Conservation (phyloP, 352 stramenopile species). For the Pythium sp. region DNA sequence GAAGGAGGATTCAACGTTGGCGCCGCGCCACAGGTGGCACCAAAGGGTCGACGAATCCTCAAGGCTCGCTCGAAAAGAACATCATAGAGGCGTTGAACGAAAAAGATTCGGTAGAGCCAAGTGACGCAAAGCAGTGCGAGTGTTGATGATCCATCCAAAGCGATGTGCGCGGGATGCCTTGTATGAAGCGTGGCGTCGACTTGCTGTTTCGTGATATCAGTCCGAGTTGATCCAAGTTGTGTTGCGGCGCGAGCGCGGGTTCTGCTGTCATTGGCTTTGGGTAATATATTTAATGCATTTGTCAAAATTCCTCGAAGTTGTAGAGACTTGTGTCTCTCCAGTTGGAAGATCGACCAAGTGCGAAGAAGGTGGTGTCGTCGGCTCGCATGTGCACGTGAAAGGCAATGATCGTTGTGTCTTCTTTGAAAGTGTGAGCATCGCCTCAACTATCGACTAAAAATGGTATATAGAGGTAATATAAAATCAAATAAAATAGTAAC, state of each 20-base stretch:
- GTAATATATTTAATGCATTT: slow-evolving; percentile 29
- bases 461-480: not conserved
- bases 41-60: slow-evolving; percentile 59
- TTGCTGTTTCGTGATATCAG: slow-evolving; percentile 14
- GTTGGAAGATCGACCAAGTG: not conserved
- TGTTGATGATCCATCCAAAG: not conserved
- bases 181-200: not conserved
- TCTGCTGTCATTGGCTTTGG: slow-evolving; percentile 11
- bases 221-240: slow-evolving; percentile 3
- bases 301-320: not conserved
- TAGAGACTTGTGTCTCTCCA: not conserved
- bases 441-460: not conserved
- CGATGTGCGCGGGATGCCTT: not conserved
- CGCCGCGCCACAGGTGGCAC: slow-evolving; percentile 35
- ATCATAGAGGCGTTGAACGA: slow-evolving; percentile 17
- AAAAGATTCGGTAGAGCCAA: slow-evolving; percentile 1
- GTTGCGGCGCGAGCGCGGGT: not conserved
- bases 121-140: not conserved
- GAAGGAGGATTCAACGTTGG: slow-evolving; percentile 74
- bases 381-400: not conserved
- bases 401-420: not conserved
- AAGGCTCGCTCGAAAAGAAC: slow-evolving; percentile 33
- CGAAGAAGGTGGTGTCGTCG: not conserved
- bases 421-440: not conserved
- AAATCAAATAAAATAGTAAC: not conserved